A percentile compares a stretch with the other conserved stretches of the same genome.
These are phyloP conservation scores for Hypoxylon sp. DNA, from an alignment of 2,329 filamentous ascomycete genomes.

Conservation along the genomic window DNA sequence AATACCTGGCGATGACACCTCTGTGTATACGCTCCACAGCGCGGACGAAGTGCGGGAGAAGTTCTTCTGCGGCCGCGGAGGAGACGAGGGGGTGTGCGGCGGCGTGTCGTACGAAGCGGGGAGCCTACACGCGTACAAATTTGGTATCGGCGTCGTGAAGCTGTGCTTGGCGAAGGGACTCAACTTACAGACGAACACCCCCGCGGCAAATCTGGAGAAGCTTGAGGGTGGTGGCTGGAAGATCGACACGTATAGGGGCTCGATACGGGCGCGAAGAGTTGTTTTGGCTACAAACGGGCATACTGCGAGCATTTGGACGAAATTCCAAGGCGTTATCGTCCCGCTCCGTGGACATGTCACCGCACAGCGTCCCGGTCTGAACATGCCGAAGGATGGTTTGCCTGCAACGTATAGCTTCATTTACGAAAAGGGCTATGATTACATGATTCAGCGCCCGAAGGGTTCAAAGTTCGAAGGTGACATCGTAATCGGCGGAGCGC, in stretches of 20 bases:
- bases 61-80: slow-evolving; percentile 57
- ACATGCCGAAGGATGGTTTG: slow-evolving; percentile 58
- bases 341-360: slow-evolving; percentile 67
- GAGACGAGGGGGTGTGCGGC: slow-evolving; percentile 58
- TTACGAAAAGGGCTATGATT: slow-evolving; percentile 74
- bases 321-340: slow-evolving; percentile 63
- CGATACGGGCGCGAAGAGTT: slow-evolving; percentile 59
- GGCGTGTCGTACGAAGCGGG: slow-evolving; percentile 63
- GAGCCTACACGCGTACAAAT: slow-evolving; percentile 59
- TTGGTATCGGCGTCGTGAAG: slow-evolving; percentile 62
- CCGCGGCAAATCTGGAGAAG: slow-evolving; percentile 54
- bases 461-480: slow-evolving; percentile 62
- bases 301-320: slow-evolving; percentile 61
- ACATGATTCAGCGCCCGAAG: slow-evolving; percentile 73
- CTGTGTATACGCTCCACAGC: slow-evolving; percentile 61
- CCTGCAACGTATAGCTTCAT: slow-evolving; percentile 73
- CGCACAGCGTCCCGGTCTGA: slow-evolving; percentile 57
- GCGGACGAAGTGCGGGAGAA: slow-evolving; percentile 59
- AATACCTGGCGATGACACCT: slow-evolving; percentile 60
- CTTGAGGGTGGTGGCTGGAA: slow-evolving; percentile 53
- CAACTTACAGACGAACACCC: slow-evolving; percentile 68
- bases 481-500: slow-evolving; percentile 74
- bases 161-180: slow-evolving; percentile 60
- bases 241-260: slow-evolving; percentile 61
- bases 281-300: slow-evolving; percentile 70